Evolutionary conservation across 2,329 filamentous ascomycete genomes (phyloP), one percentile per base, ranked within the genome.

Genomic region (Nakataea oryzae): DNA sequence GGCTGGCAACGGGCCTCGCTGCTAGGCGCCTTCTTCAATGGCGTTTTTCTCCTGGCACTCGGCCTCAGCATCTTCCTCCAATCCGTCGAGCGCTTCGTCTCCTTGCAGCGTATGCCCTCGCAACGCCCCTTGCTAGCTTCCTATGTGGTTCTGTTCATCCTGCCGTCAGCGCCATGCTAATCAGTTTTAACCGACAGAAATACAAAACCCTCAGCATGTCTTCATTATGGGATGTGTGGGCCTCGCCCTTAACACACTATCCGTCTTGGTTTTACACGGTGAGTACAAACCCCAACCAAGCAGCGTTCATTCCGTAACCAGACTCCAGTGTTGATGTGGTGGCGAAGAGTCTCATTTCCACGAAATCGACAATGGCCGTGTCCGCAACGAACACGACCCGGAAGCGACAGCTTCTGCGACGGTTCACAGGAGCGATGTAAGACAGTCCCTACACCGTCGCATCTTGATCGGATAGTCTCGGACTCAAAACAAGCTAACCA

Each of bases 11-110:
- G 89, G 34, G 87, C 88, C 21, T 82, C 84, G n/a, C 72, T 91
- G 1, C 77, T 93, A 0, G 89, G 89, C 6, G 87, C 88, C 27
- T 93, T 93, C 72, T 93, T 92, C 79, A 93, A 93, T 68, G 89
- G 89, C 17, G 85, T 87, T 1, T 89, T 93, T 63, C 79, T 93
- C 1, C 73, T 91, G 21, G 88, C 87, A 0, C 75, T 93, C 2
- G 87, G 87, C 1, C 73, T 91, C 47, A 90, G 87, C 71, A 89
- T 92, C 59, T 81, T 88, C 41, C 74, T 92, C 3, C 89, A 92
- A 69, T 86, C 88, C 0, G 79, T 92, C 60, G 87, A 92, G 72
- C 78, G 88, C 47, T 90, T 90, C 68, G 77, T 87, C 26, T 75
- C 79, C 3, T 69, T 87, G 3, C 71, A 83, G 64, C 73, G 82